Percentiles rank a stretch among this genome's conserved stretches.
Evolutionary conservation across 106 monocot species (phyloP).

Genomic region (Dioscorea dumetorum): DNA sequence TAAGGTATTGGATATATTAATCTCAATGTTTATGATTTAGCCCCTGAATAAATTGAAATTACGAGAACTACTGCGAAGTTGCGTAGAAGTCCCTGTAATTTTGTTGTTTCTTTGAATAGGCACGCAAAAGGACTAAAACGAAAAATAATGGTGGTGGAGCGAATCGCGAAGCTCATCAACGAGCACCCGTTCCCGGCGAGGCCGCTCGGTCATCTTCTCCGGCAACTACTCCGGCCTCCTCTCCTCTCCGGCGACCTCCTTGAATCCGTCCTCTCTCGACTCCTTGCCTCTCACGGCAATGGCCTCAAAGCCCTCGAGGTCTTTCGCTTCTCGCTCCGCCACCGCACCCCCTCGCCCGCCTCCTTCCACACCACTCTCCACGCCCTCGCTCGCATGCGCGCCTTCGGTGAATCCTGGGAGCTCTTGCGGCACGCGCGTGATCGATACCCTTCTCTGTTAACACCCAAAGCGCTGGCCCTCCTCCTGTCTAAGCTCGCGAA

Average conservation of each 20-base stretch:
- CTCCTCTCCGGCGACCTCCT: slow-evolving; percentile 2
- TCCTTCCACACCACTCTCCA: neutral
- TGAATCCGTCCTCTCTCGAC: slow-evolving; percentile 18
- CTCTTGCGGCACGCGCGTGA: slow-evolving; percentile 8
- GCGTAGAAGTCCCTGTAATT: no score
- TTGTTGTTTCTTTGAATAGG: no score
- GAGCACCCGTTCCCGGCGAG: slow-evolving; percentile 12
- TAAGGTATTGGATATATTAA: no score
- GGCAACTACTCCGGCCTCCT: neutral
- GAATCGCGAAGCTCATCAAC: slow-evolving; percentile 20
- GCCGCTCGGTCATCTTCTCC: neutral
- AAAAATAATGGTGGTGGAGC: neutral
- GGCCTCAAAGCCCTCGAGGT: slow-evolving; percentile 3
- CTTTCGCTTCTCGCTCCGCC: slow-evolving; percentile 9
- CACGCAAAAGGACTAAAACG: no score
- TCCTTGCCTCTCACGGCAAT: slow-evolving; percentile 12
- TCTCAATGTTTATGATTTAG: no score
- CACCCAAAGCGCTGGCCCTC: slow-evolving; percentile 25
- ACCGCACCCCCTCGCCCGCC: neutral
- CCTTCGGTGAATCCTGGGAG: slow-evolving; percentile 13
- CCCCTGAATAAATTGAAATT: no score
- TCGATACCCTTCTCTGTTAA: slow-evolving; percentile 17
- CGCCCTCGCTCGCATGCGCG: slow-evolving; percentile 22
- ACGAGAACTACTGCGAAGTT: no score
- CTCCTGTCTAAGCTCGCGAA: slow-evolving; percentile 41